These are phyloP conservation scores for Murraya koenigii DNA, from an alignment of 345 rosid species.

Conservation along the genomic window DNA sequence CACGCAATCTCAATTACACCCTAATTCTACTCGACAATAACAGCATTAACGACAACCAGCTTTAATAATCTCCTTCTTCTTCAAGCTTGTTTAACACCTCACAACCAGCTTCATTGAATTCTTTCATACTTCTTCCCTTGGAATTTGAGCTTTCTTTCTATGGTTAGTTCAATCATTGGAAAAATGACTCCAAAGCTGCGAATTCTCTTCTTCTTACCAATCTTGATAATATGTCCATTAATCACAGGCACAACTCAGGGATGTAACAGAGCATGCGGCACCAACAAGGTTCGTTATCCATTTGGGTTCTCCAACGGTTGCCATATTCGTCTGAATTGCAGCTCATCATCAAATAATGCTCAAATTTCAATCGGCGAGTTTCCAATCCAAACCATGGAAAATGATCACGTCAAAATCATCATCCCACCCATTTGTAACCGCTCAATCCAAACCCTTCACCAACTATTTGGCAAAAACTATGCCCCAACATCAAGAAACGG, in stretches of 20 bases:
- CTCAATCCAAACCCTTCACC: conserved; percentile 29
- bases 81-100: too few relatives aligned
- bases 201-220: conserved; percentile 7
- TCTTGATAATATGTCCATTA: background rate
- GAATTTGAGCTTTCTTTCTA: background rate
- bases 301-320: conserved; percentile 61
- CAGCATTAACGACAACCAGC: too few relatives aligned
- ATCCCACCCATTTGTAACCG: conserved; percentile 49
- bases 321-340: conserved; percentile 52
- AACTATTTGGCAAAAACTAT: conserved; percentile 34
- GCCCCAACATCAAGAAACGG: conserved; percentile 49
- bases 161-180: background rate
- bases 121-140: background rate
- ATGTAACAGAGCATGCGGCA: conserved; percentile 42
- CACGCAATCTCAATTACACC: too few relatives aligned
- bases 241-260: conserved; percentile 1
- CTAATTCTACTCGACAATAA: too few relatives aligned
- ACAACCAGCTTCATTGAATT: background rate
- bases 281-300: conserved; percentile 34
- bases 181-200: background rate
- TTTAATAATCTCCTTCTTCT: too few relatives aligned
- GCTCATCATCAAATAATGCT: background rate
- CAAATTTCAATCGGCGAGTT: conserved; percentile 26
- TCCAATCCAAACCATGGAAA: conserved; percentile 15
- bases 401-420: conserved; percentile 28